A percentile compares a stretch with the other conserved stretches of the same genome.
These are phyloP conservation scores for Penicillium thymicola DNA, from an alignment of 2,329 filamentous ascomycete genomes.

Conservation along the genomic window DNA sequence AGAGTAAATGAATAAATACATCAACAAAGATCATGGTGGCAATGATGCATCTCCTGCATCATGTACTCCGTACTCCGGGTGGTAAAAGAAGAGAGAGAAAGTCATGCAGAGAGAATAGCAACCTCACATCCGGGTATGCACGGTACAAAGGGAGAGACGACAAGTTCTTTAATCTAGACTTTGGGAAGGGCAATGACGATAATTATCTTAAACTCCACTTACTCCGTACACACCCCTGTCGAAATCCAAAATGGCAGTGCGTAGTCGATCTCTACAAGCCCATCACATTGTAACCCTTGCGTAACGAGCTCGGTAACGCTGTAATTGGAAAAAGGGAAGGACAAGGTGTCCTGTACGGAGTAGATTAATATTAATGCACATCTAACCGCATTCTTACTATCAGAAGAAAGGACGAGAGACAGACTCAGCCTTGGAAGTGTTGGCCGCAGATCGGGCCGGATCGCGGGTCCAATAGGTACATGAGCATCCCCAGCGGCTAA, in stretches of 20 bases:
- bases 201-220: slow-evolving; percentile 18
- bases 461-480: slow-evolving; percentile 4
- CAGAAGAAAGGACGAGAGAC: not conserved
- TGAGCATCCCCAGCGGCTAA: slow-evolving; percentile 18
- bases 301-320: slow-evolving; percentile 17
- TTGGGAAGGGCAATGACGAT: slow-evolving; percentile 18
- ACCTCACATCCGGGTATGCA: slow-evolving; percentile 20
- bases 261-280: slow-evolving; percentile 4
- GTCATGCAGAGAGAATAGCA: slow-evolving; percentile 13
- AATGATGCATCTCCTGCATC: slow-evolving; percentile 27
- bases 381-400: slow-evolving; percentile 11
- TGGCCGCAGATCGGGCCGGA: slow-evolving; percentile 14
- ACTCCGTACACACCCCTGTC: slow-evolving; percentile 7
- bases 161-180: slow-evolving; percentile 12
- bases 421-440: slow-evolving; percentile 9
- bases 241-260: slow-evolving; percentile 10
- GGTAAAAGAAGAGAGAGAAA: slow-evolving; percentile 5
- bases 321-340: not conserved
- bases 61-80: slow-evolving; percentile 20
- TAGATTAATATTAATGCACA: not conserved
- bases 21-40: slow-evolving; percentile 12
- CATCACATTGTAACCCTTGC: slow-evolving; percentile 28
- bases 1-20: not conserved
- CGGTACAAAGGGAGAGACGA: slow-evolving; percentile 11
- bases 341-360: not conserved